Evolutionary conservation across 768 basidiomycete genomes (phyloP), one percentile per base, ranked within the genome.

Genomic region (Tricholoma matsutake): DNA sequence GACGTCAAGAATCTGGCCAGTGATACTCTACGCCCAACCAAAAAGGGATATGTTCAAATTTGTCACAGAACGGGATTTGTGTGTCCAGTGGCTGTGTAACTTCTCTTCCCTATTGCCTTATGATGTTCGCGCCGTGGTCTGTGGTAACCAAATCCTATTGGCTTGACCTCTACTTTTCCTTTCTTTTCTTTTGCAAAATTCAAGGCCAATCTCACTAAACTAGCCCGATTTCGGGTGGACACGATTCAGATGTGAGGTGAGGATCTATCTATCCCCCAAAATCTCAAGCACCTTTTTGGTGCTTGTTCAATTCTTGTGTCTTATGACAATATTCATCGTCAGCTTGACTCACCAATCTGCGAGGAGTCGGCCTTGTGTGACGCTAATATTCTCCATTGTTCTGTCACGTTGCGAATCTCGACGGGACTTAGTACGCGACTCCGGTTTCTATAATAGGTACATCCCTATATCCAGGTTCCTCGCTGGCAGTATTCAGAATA

Each of bases 31-130:
- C 39, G 22, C 51, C 57, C 61, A 47, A 31, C 64, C 56, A 29
- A 57, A 65, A 64, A 61, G 59, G 59, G 58, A 41, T 25, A 25
- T 41, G 29, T 51, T 60, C 29, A 37, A 56, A 54, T 35, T 32
- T 45, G 60, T 63, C 58, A 58, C 62, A 49, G 55, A 1, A 32
- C 56, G 64, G 69, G 69, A 65, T 78, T 37, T 78, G 75, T 75
- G 73, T 79, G 68, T 79, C 76, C 75, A 62, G 78, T 79, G 78
- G 78, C 77, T 73, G 76, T 71, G 69, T 61, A 59, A 57, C 65
- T 64, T 73, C 71, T 69, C 66, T 67, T 60, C 16, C 37, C 35
- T 14, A 22, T 32, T 28, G 16, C 32, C 55, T 7, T 22, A 9
- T 22, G 31, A 37, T 53, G n/a, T 29, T 32, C 32, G 18, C 56